phyloP scores from a whole-genome alignment of 495 filamentous ascomycete species.

The Penicillium pancosmium region DNA sequence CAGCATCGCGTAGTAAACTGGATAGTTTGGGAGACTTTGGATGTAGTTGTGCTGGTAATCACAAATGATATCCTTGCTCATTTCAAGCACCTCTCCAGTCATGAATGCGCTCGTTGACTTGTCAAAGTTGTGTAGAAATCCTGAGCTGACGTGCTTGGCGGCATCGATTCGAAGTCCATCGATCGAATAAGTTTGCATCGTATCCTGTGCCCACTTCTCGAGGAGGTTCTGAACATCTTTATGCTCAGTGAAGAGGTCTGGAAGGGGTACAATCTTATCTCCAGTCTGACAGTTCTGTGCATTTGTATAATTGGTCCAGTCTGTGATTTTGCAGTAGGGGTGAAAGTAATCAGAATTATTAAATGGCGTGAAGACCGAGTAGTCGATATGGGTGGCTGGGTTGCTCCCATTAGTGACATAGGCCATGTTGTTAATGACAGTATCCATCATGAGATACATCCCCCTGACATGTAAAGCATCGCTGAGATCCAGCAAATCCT shows the following conservation, averaged over 20 bases:
- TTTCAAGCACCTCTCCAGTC: constrained; percentile 66
- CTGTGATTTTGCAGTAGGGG: constrained; percentile 59
- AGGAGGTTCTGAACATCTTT: constrained; percentile 55
- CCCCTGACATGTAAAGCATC: constrained; percentile 59
- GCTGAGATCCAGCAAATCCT: constrained; percentile 66
- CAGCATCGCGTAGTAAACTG: constrained; percentile 65
- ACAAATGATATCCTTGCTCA: constrained; percentile 56
- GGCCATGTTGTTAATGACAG: constrained; percentile 79
- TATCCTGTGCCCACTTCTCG: constrained; percentile 62
- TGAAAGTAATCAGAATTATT: constrained; percentile 66
- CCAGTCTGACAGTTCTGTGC: constrained; percentile 62
- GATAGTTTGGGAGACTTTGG: constrained; percentile 68
- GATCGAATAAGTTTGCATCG: constrained; percentile 69
- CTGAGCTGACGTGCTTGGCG: constrained; percentile 69
- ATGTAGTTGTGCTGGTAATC: constrained; percentile 48
- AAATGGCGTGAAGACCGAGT: constrained; percentile 65
- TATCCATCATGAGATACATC: constrained; percentile 78
- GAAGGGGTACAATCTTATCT: constrained; percentile 60
- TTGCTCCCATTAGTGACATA: constrained; percentile 45
- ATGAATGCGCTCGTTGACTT: constrained; percentile 61
- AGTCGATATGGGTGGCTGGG: constrained; percentile 62
- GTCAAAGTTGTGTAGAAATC: constrained; percentile 63
- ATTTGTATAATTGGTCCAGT: constrained; percentile 61
- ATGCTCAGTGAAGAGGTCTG: constrained; percentile 70
- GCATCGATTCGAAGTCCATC: constrained; percentile 81